A percentile compares a stretch with the other conserved stretches of the same genome.
phyloP scores from a whole-genome alignment of 1,284 basidiomycete species.

The Cutaneotrichosporon mucoides region DNA sequence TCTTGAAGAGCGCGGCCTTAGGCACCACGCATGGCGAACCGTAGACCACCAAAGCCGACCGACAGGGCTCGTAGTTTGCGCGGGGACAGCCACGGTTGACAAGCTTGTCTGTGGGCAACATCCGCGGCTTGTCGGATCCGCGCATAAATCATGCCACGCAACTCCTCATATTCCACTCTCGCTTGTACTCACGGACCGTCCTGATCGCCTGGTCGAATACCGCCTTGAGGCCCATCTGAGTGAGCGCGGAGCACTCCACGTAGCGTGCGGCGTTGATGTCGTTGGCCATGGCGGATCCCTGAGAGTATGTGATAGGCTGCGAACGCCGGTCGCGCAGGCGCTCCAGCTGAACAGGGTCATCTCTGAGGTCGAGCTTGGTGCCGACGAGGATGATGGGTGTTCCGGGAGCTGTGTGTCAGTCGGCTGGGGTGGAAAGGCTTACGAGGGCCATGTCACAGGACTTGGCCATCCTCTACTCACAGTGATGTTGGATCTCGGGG shows the following conservation, averaged over 20 bases:
- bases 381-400: constrained; percentile 94
- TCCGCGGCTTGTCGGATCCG: neutral
- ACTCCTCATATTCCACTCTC: neutral
- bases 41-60: too few relatives aligned
- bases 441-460: constrained; percentile 58
- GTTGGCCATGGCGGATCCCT: constrained; percentile 85
- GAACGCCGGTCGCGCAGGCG: constrained; percentile 93
- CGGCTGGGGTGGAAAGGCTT: too few relatives aligned
- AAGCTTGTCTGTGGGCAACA: too few relatives aligned
- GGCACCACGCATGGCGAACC: too few relatives aligned
- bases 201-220: constrained; percentile 97
- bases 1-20: too few relatives aligned
- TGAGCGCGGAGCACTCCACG: constrained; percentile 62
- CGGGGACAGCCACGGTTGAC: too few relatives aligned
- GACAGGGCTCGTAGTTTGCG: too few relatives aligned
- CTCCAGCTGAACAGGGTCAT: constrained; percentile 85
- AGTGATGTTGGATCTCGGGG: constrained; percentile 49
- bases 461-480: constrained; percentile 55
- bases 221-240: constrained; percentile 94
- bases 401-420: constrained; percentile 65
- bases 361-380: constrained; percentile 95
- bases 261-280: constrained; percentile 62
- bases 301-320: constrained; percentile 78
- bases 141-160: neutral
- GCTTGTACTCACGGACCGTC: constrained; percentile 59